phyloP scores from a whole-genome alignment of 2,329 filamentous ascomycete species.

The Xylariales sp. region DNA sequence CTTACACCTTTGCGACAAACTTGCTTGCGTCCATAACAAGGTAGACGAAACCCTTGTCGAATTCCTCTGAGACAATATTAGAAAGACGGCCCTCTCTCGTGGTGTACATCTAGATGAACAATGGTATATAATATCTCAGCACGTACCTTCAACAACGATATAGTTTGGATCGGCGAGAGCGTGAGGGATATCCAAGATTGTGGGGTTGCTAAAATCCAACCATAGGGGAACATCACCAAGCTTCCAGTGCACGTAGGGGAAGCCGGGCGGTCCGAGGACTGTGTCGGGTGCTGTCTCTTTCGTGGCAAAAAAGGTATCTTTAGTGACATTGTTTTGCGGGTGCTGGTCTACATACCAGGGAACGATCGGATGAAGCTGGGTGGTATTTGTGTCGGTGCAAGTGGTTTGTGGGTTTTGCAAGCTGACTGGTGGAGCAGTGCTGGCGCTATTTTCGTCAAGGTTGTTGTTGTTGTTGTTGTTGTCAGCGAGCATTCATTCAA shows the following conservation, averaged over 20 bases:
- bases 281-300: constrained; percentile 15
- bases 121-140: not conserved
- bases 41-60: constrained; percentile 13
- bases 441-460: not conserved
- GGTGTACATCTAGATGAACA: not conserved
- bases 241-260: constrained; percentile 18
- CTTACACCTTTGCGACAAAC: constrained; percentile 10
- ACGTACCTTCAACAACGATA: constrained; percentile 11
- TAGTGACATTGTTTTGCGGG: constrained; percentile 14
- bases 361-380: constrained; percentile 13
- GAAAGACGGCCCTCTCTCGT: not conserved
- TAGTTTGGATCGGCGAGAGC: constrained; percentile 13
- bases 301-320: constrained; percentile 15
- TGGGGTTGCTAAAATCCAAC: constrained; percentile 15
- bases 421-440: not conserved
- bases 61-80: constrained; percentile 9
- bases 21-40: constrained; percentile 11
- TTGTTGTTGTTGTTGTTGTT: not conserved
- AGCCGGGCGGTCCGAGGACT: constrained; percentile 21
- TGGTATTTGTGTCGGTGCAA: constrained; percentile 11
- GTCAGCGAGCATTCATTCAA: not conserved
- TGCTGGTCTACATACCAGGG: constrained; percentile 14
- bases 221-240: constrained; percentile 13
- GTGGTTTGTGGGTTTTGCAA: not conserved
- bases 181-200: constrained; percentile 12